A percentile compares a stretch with the other conserved stretches of the same genome.
These are phyloP conservation scores for Evernia prunastri DNA, from an alignment of 495 filamentous ascomycete species.

Conservation along the genomic window DNA sequence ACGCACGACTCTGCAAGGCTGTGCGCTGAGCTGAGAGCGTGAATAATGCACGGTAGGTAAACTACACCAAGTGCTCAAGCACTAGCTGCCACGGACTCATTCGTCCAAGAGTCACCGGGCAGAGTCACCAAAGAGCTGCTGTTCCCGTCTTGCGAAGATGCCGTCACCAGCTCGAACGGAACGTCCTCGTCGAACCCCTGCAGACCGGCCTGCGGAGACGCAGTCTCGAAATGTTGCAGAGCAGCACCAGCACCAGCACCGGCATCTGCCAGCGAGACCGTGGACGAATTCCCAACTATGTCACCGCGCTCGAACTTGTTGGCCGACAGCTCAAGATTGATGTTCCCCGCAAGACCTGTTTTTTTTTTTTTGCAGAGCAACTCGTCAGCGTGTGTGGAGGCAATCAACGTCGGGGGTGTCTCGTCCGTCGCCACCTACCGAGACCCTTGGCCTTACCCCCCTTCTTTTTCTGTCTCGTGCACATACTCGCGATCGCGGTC, in stretches of 20 bases:
- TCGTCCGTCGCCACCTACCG: not conserved
- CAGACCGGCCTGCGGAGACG: not conserved
- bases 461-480: not conserved
- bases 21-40: not conserved
- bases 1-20: not conserved
- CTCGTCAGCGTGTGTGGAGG: not conserved
- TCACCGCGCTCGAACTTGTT: not conserved
- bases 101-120: not conserved
- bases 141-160: not conserved
- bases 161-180: not conserved
- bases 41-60: too few relatives aligned
- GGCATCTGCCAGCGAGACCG: not conserved
- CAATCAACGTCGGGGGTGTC: not conserved
- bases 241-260: not conserved
- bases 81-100: not conserved
- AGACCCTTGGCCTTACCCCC: not conserved
- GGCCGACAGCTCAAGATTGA: not conserved
- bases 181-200: not conserved
- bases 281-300: not conserved
- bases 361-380: too few relatives aligned
- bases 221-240: not conserved
- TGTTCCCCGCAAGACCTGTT: not conserved
- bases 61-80: not conserved
- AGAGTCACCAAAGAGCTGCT: not conserved
- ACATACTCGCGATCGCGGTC: not conserved